These are phyloP conservation scores for Trichoderma asperelloides DNA, from an alignment of 495 filamentous ascomycete genomes.

Conservation along the genomic window DNA sequence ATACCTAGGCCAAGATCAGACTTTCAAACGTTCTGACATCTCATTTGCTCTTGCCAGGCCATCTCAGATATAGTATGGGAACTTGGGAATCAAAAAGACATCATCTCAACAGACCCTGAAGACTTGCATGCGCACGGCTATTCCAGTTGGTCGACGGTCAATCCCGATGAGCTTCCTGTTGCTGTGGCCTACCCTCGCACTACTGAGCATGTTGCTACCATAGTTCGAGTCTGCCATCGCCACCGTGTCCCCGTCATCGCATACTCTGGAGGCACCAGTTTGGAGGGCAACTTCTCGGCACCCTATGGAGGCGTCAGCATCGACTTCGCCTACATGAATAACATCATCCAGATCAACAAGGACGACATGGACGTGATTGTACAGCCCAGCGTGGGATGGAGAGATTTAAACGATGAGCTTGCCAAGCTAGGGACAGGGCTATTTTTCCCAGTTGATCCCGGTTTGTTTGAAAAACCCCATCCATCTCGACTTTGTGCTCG, in stretches of 20 bases:
- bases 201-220: conserved; percentile 71
- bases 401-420: conserved; percentile 74
- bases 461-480: conserved; percentile 26
- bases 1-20: neutral
- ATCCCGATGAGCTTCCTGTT: conserved; percentile 68
- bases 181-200: conserved; percentile 70
- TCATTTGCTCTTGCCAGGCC: neutral
- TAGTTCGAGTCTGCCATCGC: conserved; percentile 74
- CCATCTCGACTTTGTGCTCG: neutral
- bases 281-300: conserved; percentile 84
- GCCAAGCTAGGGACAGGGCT: conserved; percentile 58
- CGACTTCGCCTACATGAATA: conserved; percentile 82
- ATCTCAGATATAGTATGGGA: conserved; percentile 8
- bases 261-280: conserved; percentile 77
- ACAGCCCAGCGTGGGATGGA: conserved; percentile 86
- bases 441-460: conserved; percentile 86
- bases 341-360: conserved; percentile 67
- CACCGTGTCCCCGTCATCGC: conserved; percentile 81
- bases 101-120: conserved; percentile 72
- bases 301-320: conserved; percentile 80
- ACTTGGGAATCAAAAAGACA: neutral
- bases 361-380: conserved; percentile 90
- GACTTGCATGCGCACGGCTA: conserved; percentile 75
- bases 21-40: neutral
- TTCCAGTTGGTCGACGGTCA: conserved; percentile 81